These are phyloP conservation scores for Murraya paniculata DNA, from an alignment of 345 rosid genomes.

Conservation along the genomic window DNA sequence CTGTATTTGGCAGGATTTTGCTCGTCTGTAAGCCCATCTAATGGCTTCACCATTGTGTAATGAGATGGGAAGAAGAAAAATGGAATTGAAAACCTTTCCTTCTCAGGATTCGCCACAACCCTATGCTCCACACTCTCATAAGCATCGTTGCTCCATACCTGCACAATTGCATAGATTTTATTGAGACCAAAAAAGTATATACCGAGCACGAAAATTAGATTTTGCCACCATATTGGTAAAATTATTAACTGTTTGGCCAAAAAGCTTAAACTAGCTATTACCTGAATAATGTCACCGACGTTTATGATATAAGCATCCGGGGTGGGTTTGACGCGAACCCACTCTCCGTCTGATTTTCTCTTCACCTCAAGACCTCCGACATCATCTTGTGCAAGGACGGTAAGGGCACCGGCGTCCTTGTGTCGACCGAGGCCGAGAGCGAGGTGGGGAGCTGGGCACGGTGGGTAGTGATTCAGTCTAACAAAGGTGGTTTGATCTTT, in stretches of 20 bases:
- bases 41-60: slow-evolving; percentile 17
- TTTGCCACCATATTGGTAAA: not conserved
- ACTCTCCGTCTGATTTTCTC: slow-evolving; percentile 34
- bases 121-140: slow-evolving; percentile 53
- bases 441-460: slow-evolving; percentile 35
- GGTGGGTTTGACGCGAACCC: slow-evolving; percentile 30
- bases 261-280: not conserved
- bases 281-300: slow-evolving; percentile 30
- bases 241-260: not conserved
- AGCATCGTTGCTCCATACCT: slow-evolving; percentile 55
- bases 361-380: slow-evolving; percentile 37
- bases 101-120: slow-evolving; percentile 39
- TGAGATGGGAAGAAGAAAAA: slow-evolving; percentile 42
- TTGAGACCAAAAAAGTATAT: not conserved
- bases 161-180: not conserved
- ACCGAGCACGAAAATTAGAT: not conserved
- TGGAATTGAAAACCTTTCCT: slow-evolving; percentile 47
- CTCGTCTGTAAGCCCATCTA: slow-evolving; percentile 19
- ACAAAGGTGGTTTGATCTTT: slow-evolving; percentile 25
- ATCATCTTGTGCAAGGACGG: slow-evolving; percentile 32
- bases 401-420: slow-evolving; percentile 29
- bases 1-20: slow-evolving; percentile 32
- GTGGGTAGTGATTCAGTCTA: slow-evolving; percentile 37
- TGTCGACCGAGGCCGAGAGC: slow-evolving; percentile 36
- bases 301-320: slow-evolving; percentile 2